Conservation (phyloP, 139 green algal genomes). For the Yamagishiella unicocca region DNA sequence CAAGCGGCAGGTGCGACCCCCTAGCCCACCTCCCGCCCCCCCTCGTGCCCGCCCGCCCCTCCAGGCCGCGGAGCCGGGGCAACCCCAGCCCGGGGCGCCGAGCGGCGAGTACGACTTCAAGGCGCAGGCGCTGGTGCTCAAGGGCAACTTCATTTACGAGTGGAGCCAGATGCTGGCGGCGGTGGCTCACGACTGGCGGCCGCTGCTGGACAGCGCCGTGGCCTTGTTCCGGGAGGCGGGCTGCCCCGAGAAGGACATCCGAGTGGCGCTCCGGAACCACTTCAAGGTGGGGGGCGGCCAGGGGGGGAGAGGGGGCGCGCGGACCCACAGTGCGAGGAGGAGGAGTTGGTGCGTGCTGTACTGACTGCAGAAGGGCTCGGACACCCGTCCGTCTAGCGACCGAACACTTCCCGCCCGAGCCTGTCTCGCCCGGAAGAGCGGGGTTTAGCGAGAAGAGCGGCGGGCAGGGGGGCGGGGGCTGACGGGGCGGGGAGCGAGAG, state of each 20-base stretch:
- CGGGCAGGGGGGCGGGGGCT: too few species aligned
- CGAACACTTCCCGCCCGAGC: too few species aligned
- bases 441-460: too few species aligned
- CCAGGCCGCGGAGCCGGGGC: constrained; percentile 3
- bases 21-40: not conserved
- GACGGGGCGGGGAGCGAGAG: too few species aligned
- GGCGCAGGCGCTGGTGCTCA: constrained; percentile 74
- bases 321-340: too few species aligned
- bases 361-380: too few species aligned
- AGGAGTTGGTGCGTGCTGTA: too few species aligned
- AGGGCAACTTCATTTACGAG: constrained; percentile 88
- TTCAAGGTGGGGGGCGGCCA: constrained; percentile 57
- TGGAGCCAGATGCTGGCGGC: constrained; percentile 71
- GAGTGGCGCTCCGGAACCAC: constrained; percentile 79
- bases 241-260: constrained; percentile 78
- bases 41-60: not conserved
- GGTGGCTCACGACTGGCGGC: constrained; percentile 53
- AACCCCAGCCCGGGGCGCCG: not conserved
- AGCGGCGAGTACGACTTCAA: constrained; percentile 54
- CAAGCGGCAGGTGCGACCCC: too few species aligned
- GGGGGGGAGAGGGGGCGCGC: constrained; percentile 64
- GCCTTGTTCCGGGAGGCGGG: constrained; percentile 76
- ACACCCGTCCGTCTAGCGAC: too few species aligned
- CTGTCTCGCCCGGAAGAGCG: too few species aligned
- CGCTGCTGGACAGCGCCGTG: constrained; percentile 73